A percentile compares a stretch with the other conserved stretches of the same genome.
Evolutionary conservation across 352 stramenopile genomes (phyloP).

Genomic region (Thalassiosira pacifica): DNA sequence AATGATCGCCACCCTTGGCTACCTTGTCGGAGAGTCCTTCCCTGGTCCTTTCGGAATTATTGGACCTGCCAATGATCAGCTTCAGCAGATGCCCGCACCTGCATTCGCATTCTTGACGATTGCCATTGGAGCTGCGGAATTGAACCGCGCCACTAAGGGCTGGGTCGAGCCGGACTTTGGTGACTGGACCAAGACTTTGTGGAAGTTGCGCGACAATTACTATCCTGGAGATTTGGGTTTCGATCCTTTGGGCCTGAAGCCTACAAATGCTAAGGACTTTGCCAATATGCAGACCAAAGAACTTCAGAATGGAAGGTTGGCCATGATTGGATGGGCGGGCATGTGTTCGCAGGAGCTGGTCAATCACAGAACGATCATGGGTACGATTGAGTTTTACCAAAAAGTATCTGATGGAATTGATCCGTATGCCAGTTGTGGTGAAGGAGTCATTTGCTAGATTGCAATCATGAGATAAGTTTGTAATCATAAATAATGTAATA

Average conservation of each 20-base stretch:
- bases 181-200: conserved; percentile 56
- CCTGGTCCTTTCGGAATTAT: conserved; percentile 69
- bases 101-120: conserved; percentile 58
- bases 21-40: conserved; percentile 73
- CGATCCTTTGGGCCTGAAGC: conserved; percentile 73
- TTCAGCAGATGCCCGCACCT: conserved; percentile 57
- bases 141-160: conserved; percentile 67
- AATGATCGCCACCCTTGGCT: conserved; percentile 58
- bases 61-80: conserved; percentile 77
- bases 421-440: conserved; percentile 47
- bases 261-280: conserved; percentile 59
- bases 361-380: conserved; percentile 76
- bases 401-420: conserved; percentile 57
- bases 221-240: conserved; percentile 75
- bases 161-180: conserved; percentile 70
- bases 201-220: conserved; percentile 59
- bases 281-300: conserved; percentile 67
- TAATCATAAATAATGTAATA: too few species aligned
- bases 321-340: conserved; percentile 69
- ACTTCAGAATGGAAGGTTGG: conserved; percentile 74
- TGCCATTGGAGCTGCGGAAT: conserved; percentile 65
- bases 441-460: conserved; percentile 49
- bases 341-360: conserved; percentile 72
- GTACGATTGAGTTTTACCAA: conserved; percentile 69
- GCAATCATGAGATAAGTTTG: too few species aligned